Conservation (phyloP, 1,139 yeast species). For the Debaryomyces psychrophilus region DNA sequence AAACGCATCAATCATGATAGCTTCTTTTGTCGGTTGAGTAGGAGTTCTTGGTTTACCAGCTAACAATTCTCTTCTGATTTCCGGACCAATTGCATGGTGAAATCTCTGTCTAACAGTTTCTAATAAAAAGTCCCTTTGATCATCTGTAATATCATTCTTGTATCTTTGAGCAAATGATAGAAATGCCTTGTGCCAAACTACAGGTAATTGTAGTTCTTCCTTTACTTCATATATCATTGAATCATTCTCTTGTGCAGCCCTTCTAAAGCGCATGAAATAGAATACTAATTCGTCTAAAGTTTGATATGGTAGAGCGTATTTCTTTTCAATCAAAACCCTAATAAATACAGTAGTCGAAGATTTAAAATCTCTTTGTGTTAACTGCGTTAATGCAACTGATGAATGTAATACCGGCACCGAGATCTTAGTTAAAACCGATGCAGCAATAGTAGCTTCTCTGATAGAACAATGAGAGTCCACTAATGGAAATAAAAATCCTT, state of each 20-base stretch:
- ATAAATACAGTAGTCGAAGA: constrained; percentile 93
- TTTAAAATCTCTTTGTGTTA: constrained; percentile 79
- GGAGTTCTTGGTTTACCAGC: constrained; percentile 66
- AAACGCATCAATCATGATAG: constrained; percentile 46
- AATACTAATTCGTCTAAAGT: constrained; percentile 95
- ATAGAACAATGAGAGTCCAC: constrained; percentile 83
- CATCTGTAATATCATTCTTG: constrained; percentile 95
- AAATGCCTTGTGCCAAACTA: constrained; percentile 96
- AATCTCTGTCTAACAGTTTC: constrained; percentile 91
- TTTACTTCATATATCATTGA: constrained; percentile 33
- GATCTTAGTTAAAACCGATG: constrained; percentile 84
- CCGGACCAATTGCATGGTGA: constrained; percentile 89
- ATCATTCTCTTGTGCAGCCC: constrained; percentile 40
- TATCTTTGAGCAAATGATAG: constrained; percentile 93
- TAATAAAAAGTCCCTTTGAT: constrained; percentile 89
- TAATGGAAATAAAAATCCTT: constrained; percentile 90
- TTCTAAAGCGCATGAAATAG: constrained; percentile 88
- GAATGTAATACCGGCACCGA: constrained; percentile 96
- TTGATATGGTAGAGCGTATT: constrained; percentile 95
- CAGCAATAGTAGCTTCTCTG: constrained; percentile 94
- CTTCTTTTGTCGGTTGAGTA: constrained; percentile 30
- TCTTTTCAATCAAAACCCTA: constrained; percentile 85
- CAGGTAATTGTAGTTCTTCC: constrained; percentile 73
- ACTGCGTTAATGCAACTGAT: constrained; percentile 87
- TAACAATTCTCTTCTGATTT: constrained; percentile 86